Evolutionary conservation across 2,329 filamentous ascomycete genomes (phyloP).

Genomic region (Grosmannia serpens): DNA sequence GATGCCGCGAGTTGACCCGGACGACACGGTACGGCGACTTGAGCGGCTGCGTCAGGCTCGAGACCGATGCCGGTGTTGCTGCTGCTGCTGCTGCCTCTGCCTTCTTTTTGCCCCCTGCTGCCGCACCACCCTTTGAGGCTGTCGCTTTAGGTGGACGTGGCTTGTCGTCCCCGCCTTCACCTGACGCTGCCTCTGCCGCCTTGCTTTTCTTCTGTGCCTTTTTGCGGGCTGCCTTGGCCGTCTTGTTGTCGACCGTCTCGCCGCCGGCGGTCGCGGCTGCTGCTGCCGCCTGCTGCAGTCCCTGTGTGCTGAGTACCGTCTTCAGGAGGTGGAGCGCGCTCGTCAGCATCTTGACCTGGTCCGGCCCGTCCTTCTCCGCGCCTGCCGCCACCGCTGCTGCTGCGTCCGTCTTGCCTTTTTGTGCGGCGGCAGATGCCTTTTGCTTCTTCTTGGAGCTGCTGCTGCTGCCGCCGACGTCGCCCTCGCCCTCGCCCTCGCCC

Average conservation of each 20-base stretch:
- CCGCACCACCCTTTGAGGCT: not conserved
- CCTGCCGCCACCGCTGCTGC: not conserved
- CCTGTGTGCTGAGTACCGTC: conserved; percentile 23
- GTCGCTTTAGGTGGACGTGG: no score
- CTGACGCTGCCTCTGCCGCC: not conserved
- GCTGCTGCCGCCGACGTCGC: not conserved
- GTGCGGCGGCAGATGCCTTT: no score
- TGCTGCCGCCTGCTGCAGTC: conserved; percentile 2
- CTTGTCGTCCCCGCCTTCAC: not conserved
- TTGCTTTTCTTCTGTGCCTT: conserved; percentile 3
- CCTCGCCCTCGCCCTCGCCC: not conserved
- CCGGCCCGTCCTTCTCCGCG: not conserved
- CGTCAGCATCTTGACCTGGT: conserved; percentile 21
- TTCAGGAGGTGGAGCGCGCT: conserved; percentile 26
- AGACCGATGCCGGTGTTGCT: not conserved
- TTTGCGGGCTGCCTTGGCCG: not conserved
- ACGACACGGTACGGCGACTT: conserved; percentile 9
- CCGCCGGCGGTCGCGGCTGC: conserved; percentile 6
- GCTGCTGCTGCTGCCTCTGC: not conserved
- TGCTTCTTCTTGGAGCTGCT: not conserved
- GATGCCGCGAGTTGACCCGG: conserved; percentile 15
- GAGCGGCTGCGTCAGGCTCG: not conserved
- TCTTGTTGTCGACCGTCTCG: not conserved
- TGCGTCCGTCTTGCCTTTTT: no score
- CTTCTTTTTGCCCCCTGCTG: not conserved